Evolutionary conservation across 2,329 filamentous ascomycete genomes (phyloP).

Genomic region (Claviceps paspali): DNA sequence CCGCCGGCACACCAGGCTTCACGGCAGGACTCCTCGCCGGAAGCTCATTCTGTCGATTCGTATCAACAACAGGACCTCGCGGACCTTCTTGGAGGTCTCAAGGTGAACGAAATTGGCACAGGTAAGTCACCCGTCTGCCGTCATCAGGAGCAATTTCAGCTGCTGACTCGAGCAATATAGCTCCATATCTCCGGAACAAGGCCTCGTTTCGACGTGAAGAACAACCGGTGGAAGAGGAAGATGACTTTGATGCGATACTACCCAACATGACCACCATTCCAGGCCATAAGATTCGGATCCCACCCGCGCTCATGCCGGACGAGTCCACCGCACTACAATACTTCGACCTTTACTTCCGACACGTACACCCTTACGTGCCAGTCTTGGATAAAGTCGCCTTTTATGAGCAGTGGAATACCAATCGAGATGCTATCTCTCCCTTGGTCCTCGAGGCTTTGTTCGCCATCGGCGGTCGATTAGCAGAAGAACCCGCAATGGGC

Average conservation of each 20-base stretch:
- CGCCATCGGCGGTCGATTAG: conserved; percentile 69
- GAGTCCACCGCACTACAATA: conserved; percentile 70
- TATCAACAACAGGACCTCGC: conserved; percentile 59
- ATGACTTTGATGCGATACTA: conserved; percentile 56
- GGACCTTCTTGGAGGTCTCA: conserved; percentile 71
- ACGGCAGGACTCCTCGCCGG: conserved; percentile 23
- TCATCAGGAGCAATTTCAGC: too few relatives aligned
- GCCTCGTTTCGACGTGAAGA: conserved; percentile 35
- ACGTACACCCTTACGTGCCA: conserved; percentile 86
- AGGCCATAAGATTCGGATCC: conserved; percentile 71
- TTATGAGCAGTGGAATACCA: conserved; percentile 78
- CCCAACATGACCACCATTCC: conserved; percentile 53
- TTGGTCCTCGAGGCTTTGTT: conserved; percentile 82
- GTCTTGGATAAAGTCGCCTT: conserved; percentile 71
- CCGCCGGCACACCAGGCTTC: conserved; percentile 25
- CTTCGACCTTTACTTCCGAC: conserved; percentile 78
- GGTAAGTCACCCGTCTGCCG: conserved; percentile 35
- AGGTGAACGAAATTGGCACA: conserved; percentile 74
- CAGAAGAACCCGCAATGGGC: conserved; percentile 70
- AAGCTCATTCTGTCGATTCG: conserved; percentile 43
- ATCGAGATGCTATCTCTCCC: conserved; percentile 73
- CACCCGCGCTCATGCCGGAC: conserved; percentile 81
- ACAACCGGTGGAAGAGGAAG: conserved; percentile 50
- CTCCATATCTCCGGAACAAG: conserved; percentile 68
- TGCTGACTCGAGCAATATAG: conserved; percentile 24